Evolutionary conservation across 768 basidiomycete genomes (phyloP), one percentile per base, ranked within the genome.

Genomic region (Exsudoporus frostii): DNA sequence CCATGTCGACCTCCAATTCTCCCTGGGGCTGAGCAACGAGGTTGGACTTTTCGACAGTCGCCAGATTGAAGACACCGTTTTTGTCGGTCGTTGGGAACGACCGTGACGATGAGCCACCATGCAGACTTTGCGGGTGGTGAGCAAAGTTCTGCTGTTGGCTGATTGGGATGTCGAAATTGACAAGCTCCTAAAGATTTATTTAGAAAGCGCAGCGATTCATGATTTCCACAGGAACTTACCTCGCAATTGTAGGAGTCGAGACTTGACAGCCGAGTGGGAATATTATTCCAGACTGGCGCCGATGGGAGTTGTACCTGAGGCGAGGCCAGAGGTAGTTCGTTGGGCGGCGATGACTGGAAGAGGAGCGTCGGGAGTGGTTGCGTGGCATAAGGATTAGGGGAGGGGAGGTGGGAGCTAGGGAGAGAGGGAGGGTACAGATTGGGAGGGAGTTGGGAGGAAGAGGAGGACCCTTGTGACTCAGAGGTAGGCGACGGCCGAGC

Each of bases 11-110:
- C 45, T 77, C 72, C 33, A 79, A 59, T 38, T 74, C 68, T 4
- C 72, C 74, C 13, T 56, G 57, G 2, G 79, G 76, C 25, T 70
- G 65, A 30, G 66, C 52, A 14, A 68, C 24, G 27, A 78, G 58
- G 22, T 54, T 55, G 22, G 66, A 52, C 2, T 68, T 45, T 51
- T 73, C 67, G 44, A 76, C 63, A 25, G 69, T 65, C 1, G 65
- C 49, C 19, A 77, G 53, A 46, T 69, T 65, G 58, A 74, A 80
- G 27, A 76, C 56, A 19, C 66, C 66, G 5, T 67, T 69, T 55
- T 73, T 66, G 8, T 60, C 60, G 2, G 73, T 70, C 8, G 59
- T 56, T 10, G 70, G 64, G 20, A 76, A 40, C 25, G 72, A 56
- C 5, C 68, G 67, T 46, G 45, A 46, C 9, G 54, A 39, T 17